Base-by-base conservation (phyloP, 2,329 filamentous ascomycete species). In the Epichloe sibirici region DNA sequence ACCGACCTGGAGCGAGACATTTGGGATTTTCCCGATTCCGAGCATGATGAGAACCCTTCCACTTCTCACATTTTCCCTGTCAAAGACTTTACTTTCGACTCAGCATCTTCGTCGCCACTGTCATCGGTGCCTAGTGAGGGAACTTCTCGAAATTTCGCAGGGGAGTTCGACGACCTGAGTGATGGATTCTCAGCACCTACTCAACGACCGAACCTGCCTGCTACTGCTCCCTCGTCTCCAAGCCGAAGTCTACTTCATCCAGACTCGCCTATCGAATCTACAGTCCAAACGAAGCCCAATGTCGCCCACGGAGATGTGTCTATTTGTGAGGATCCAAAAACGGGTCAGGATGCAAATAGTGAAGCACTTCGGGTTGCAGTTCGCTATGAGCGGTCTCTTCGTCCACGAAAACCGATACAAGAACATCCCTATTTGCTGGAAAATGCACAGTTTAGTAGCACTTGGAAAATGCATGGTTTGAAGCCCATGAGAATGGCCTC, bases 371-470 rank as follows among this genome's bases (percentile, higher is more conserved):
- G 63, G 51, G 55, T 58, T 12, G 59, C 64, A 5, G 59, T 69
- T 31, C 66, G 65, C 12, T 64, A 70, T 45, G 70, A 73, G 55
- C 72, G 78, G 37, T 78, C 74, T 4, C 65, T 82, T n/a, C 72
- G 79, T 6, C 77, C 77, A 1, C 72, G 79, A 21, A 82, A 81
- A 55, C 78, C 78, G 1, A 82, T 82, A 6, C 79, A 82, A 59
- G 70, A 81, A 58, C 77, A 81, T 45, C 79, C 79, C 3, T 82
- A 82, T 56, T 64, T 76, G 5, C 65, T 81, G 4, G 79, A 82
- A 56, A 76, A 72, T 59, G 77, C 72, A 0, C 72, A 74, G 31
- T 81, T 81, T 61, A 74, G 72, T 51, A 75, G 66, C 3, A 64
- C 71, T 21, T 72, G 81, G 58, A 77, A 74, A 58, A 72, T 73